A percentile compares a stretch with the other conserved stretches of the same genome.
Evolutionary conservation across 2,329 filamentous ascomycete genomes (phyloP).

Genomic region (Apiospora phragmitis): DNA sequence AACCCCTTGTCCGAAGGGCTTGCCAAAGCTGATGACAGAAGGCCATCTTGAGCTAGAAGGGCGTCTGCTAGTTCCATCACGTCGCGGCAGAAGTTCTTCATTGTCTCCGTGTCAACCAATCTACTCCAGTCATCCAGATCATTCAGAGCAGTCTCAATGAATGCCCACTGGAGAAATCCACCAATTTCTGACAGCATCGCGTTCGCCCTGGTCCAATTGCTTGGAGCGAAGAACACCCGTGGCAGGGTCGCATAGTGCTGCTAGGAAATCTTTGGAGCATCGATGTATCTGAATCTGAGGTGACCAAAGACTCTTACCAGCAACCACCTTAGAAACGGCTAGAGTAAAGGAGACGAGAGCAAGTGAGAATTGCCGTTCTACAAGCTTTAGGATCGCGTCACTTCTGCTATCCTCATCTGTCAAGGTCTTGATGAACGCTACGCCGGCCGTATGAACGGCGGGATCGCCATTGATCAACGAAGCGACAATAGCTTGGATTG

Average conservation of each 20-base stretch:
- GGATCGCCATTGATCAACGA: conserved; percentile 80
- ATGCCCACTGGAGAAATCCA: conserved; percentile 85
- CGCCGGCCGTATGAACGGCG: conserved; percentile 75
- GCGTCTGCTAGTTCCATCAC: conserved; percentile 91
- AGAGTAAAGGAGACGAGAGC: conserved; percentile 46
- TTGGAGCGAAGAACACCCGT: conserved; percentile 57
- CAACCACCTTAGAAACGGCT: conserved; percentile 42
- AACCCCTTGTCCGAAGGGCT: conserved; percentile 28
- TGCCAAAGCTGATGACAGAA: conserved; percentile 72
- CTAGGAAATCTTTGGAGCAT: conserved; percentile 57
- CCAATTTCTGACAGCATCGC: conserved; percentile 68
- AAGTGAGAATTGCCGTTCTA: conserved; percentile 44
- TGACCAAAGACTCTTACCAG: conserved; percentile 49
- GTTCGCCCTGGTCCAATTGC: conserved; percentile 60
- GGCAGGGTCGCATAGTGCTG: conserved; percentile 55
- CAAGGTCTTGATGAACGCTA: conserved; percentile 80
- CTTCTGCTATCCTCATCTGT: conserved; percentile 63
- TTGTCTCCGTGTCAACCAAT: conserved; percentile 70
- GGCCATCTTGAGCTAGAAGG: conserved; percentile 80
- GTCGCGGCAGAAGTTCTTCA: conserved; percentile 93
- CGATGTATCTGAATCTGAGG: conserved; percentile 59
- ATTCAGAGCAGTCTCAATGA: conserved; percentile 77
- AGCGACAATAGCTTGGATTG: conserved; percentile 74
- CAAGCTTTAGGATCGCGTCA: conserved; percentile 49
- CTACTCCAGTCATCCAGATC: conserved; percentile 84